Percentiles rank a stretch among this genome's conserved stretches.
These are phyloP conservation scores for Phoenix dactylifera DNA, from an alignment of 176 grass and related monocot species.

Conservation along the genomic window DNA sequence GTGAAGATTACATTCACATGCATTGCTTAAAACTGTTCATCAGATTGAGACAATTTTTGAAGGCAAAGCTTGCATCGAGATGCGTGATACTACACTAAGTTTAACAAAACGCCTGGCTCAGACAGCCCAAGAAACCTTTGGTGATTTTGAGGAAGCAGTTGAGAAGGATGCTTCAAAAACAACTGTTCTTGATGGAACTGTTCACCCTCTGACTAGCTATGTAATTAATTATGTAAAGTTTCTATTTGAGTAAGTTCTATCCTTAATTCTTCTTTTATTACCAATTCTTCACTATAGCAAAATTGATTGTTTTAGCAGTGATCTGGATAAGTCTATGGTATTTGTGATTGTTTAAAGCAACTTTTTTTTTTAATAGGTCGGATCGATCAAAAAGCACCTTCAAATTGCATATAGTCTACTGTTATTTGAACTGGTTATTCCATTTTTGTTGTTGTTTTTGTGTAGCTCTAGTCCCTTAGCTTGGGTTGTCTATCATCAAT, in stretches of 20 bases:
- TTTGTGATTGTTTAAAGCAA: no score
- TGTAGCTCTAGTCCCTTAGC: no score
- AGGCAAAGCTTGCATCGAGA: conserved; percentile 74
- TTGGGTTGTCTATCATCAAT: no score
- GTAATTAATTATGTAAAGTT: conserved; percentile 99
- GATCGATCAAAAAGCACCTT: no score
- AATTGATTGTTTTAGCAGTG: no score
- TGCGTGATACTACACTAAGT: conserved; percentile 45
- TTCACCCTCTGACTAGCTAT: conserved; percentile 96
- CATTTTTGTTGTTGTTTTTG: neutral
- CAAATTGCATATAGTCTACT: no score
- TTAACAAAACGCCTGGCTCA: conserved; percentile 80
- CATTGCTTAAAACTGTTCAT: conserved; percentile 10
- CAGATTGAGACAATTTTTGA: conserved; percentile 79
- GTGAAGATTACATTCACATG: no score
- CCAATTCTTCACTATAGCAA: no score
- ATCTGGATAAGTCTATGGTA: no score
- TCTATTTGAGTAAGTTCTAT: conserved; percentile 68
- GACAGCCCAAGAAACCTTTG: conserved; percentile 79
- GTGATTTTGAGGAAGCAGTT: conserved; percentile 85
- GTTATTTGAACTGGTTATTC: neutral
- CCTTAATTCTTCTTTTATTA: neutral
- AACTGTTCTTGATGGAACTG: conserved; percentile 87
- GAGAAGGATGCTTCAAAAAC: conserved; percentile 97
- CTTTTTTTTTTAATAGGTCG: no score